Percentiles rank a stretch among this genome's conserved stretches.
phyloP scores from a whole-genome alignment of 345 rosid species.

The Brassica nigra region DNA sequence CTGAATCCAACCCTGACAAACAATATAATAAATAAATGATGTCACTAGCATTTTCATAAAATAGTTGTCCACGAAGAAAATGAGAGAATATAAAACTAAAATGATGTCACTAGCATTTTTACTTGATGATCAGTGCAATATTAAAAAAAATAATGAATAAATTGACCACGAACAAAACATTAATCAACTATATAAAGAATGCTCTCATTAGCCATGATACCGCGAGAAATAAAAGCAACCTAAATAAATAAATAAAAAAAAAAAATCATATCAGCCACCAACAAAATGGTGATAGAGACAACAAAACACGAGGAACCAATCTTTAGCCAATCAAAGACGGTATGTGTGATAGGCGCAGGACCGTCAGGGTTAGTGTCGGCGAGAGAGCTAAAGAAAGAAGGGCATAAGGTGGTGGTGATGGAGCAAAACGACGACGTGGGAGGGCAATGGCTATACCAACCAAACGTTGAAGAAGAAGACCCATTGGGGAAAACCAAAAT shows the following conservation, averaged over 20 bases:
- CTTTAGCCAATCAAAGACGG: constrained; percentile 36
- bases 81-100: neutral
- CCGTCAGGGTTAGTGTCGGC: constrained; percentile 85
- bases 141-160: neutral
- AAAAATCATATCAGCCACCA: neutral
- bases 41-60: neutral
- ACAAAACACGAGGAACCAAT: neutral
- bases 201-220: neutral
- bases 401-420: constrained; percentile 63
- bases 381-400: constrained; percentile 78
- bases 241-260: neutral
- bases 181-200: neutral
- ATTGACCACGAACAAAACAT: neutral
- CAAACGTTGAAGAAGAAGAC: constrained; percentile 61
- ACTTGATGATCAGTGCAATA: neutral
- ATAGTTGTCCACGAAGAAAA: neutral
- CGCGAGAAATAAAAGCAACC: neutral
- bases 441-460: constrained; percentile 84
- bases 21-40: too few species aligned
- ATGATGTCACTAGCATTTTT: neutral
- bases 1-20: too few species aligned
- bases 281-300: neutral
- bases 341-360: constrained; percentile 92
- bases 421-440: constrained; percentile 85
- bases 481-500: constrained; percentile 47